A percentile compares a stretch with the other conserved stretches of the same genome.
Evolutionary conservation across 345 rosid species (phyloP).

Genomic region (Euclidium syriacum): DNA sequence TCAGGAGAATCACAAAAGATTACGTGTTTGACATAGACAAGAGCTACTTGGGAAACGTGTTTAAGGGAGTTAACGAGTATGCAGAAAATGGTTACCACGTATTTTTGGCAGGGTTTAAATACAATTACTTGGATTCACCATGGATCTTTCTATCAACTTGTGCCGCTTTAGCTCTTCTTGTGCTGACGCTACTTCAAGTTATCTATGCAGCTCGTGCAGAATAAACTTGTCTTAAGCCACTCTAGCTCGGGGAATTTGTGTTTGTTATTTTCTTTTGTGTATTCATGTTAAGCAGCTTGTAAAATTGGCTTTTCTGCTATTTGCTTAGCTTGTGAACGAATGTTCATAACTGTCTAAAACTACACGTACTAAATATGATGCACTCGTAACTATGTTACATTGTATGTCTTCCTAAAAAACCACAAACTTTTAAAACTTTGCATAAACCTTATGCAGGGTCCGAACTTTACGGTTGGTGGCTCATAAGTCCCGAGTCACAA

Average conservation of each 20-base stretch:
- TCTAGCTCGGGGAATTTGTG: too few relatives aligned
- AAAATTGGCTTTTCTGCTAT: too few relatives aligned
- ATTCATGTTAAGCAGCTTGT: too few relatives aligned
- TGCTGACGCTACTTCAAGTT: neutral
- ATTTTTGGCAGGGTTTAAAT: neutral
- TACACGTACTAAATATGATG: too few relatives aligned
- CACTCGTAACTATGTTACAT: too few relatives aligned
- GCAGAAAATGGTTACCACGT: neutral
- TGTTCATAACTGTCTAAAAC: too few relatives aligned
- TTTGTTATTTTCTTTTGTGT: too few relatives aligned
- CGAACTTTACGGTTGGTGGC: slow-evolving; percentile 17
- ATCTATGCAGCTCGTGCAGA: neutral
- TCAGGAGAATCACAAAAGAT: neutral
- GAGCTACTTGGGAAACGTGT: neutral
- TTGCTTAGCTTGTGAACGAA: too few relatives aligned
- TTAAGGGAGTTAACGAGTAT: neutral
- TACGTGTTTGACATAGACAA: neutral
- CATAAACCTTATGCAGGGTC: too few relatives aligned
- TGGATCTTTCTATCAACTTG: neutral
- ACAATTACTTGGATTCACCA: neutral
- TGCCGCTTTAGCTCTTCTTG: neutral
- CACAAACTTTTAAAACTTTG: too few relatives aligned
- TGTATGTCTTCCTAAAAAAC: too few relatives aligned
- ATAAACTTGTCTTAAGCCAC: too few relatives aligned
- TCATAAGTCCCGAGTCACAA: neutral